Evolutionary conservation across 768 basidiomycete genomes (phyloP).

Genomic region (Serendipita sp.): DNA sequence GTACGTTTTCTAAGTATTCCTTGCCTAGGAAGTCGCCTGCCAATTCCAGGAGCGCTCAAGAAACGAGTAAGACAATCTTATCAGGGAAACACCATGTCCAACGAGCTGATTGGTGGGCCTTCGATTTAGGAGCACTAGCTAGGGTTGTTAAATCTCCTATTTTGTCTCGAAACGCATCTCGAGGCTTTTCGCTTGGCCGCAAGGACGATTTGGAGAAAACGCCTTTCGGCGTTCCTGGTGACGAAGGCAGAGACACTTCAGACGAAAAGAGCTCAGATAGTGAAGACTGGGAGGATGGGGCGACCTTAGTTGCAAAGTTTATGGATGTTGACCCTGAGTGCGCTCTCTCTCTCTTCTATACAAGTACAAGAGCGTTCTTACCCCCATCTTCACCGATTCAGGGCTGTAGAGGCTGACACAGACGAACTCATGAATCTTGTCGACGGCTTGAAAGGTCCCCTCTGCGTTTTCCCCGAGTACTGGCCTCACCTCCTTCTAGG

Average conservation of each 20-base stretch:
- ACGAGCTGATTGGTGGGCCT: no score
- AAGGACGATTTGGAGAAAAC: background rate
- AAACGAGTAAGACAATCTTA: background rate
- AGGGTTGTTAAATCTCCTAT: background rate
- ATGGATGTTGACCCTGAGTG: conserved; percentile 1
- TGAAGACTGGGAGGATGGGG: conserved; percentile 5
- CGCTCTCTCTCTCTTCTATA: background rate
- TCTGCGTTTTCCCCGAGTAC: background rate
- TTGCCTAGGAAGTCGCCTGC: background rate
- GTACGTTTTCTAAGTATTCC: background rate
- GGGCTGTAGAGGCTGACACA: background rate
- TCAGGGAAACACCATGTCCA: background rate
- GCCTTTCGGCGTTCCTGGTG: background rate
- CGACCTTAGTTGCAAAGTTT: background rate
- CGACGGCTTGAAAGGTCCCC: background rate
- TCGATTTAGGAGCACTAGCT: background rate
- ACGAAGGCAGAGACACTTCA: background rate
- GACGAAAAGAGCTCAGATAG: conserved; percentile 1
- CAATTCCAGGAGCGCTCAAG: background rate
- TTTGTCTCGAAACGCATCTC: background rate
- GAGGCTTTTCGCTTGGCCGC: background rate
- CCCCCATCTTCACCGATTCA: background rate
- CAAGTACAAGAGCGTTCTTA: background rate
- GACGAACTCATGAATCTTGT: background rate
- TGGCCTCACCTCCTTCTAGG: background rate